Base-by-base conservation (phyloP, 805 yeast species). In the Lipomyces yamanashiensis region DNA sequence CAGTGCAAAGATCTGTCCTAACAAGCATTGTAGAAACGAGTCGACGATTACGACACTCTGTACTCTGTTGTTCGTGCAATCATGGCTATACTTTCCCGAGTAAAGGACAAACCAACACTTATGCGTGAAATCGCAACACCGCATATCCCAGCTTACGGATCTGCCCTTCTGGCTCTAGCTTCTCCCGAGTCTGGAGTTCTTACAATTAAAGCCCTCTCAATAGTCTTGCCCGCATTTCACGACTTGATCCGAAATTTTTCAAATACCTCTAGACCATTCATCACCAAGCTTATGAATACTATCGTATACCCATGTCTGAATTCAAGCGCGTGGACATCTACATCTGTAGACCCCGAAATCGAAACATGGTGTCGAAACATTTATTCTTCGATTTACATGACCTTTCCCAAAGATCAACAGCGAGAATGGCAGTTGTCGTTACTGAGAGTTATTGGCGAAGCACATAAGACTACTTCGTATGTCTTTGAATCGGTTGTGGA, bases 81-180 rank as follows among this genome's bases (percentile, higher is more conserved):
- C 21, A 39, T 41, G 39, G 36, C 47, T 13, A 57, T 62, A 13
- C 52, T 66, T 36, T 36, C 57, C 6, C 58, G 59, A 12, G 48
- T 50, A 9, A 19, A 19, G 19, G 64, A 63, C 41, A 66, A 66
- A 45, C 67, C 69, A 2, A 48, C 67, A 12, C 37, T 66, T 13
- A 40, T 62, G 3, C 56, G 69, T 2, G 69, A 66, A 40, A 53
- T 66, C 15, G 56, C 63, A 19, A 59, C 64, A 7, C 69, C 69
- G 7, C 58, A 59, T 34, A 63, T 66, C 10, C 69, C 69, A 15
- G 23, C 58, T 8, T 66, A 59, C 34, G 63, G 49, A 5, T 19
- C 53, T 1, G 28, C 52, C 5, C 58, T 66, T 15, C 40, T 64
- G 2, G 17, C 50, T 1, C 23, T 61, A 10, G 51, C 60, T 10